Evolutionary conservation across 345 rosid genomes (phyloP).

Genomic region (Firmiana major): DNA sequence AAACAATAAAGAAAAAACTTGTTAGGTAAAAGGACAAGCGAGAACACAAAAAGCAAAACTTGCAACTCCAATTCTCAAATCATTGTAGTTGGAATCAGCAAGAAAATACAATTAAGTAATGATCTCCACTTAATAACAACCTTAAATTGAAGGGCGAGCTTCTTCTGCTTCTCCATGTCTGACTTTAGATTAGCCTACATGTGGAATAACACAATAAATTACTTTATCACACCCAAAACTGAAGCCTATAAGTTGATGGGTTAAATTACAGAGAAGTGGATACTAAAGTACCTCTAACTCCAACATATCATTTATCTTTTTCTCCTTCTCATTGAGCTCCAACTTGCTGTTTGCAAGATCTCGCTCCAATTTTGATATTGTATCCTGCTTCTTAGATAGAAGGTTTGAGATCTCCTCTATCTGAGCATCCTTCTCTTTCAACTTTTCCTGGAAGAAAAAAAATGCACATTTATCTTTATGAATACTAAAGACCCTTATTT

Average conservation of each 20-base stretch:
- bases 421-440: slow-evolving; percentile 63
- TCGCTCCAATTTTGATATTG: slow-evolving; percentile 57
- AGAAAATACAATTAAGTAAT: not conserved
- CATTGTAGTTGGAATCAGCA: too few relatives aligned
- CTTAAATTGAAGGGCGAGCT: slow-evolving; percentile 39
- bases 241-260: not conserved
- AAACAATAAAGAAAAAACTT: not conserved
- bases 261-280: not conserved
- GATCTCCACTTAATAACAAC: slow-evolving; percentile 27
- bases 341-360: slow-evolving; percentile 57
- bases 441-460: slow-evolving; percentile 44
- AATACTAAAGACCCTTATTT: too few relatives aligned
- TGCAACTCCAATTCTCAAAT: not conserved
- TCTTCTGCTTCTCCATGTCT: slow-evolving; percentile 61
- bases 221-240: not conserved
- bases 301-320: slow-evolving; percentile 50
- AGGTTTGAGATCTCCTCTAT: slow-evolving; percentile 47
- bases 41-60: not conserved
- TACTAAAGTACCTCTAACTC: slow-evolving; percentile 56
- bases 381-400: slow-evolving; percentile 52
- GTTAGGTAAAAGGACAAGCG: not conserved
- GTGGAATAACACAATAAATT: not conserved
- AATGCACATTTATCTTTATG: not conserved
- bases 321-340: slow-evolving; percentile 64
- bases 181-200: slow-evolving; percentile 45